phyloP scores from a whole-genome alignment of 2,329 filamentous ascomycete genomes.

The Ceratocystis diversiconidia region DNA sequence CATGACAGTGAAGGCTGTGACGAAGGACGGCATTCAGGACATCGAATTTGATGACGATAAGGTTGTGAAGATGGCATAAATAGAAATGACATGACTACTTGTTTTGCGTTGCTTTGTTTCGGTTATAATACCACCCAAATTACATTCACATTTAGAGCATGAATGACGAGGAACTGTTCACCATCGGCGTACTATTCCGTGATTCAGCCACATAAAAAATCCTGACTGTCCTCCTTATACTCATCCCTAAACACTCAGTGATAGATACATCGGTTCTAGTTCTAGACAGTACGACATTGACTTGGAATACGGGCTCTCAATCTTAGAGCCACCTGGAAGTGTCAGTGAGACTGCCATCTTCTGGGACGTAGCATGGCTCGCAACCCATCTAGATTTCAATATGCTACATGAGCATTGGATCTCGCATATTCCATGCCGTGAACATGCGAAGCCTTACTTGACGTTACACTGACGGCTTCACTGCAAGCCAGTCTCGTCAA shows the following conservation, averaged over 20 bases:
- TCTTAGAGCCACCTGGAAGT: too few relatives aligned
- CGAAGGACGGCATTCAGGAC: slow-evolving; percentile 80
- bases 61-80: slow-evolving; percentile 46
- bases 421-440: not conserved
- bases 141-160: not conserved
- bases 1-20: slow-evolving; percentile 84
- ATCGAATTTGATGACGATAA: slow-evolving; percentile 75
- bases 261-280: too few relatives aligned
- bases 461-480: not conserved
- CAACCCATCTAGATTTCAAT: not conserved
- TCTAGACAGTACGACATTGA: too few relatives aligned
- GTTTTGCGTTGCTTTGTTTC: slow-evolving; percentile 12
- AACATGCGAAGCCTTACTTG: not conserved
- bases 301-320: too few relatives aligned
- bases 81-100: slow-evolving; percentile 20
- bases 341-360: too few relatives aligned
- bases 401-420: not conserved
- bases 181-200: not conserved
- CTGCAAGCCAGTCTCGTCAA: not conserved
- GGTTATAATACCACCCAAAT: not conserved
- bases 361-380: not conserved
- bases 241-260: too few relatives aligned
- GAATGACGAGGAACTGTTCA: not conserved
- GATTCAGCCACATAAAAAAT: not conserved
- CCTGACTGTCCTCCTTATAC: too few relatives aligned